phyloP scores from a whole-genome alignment of 345 rosid genomes.

The Orychophragmus violaceus region DNA sequence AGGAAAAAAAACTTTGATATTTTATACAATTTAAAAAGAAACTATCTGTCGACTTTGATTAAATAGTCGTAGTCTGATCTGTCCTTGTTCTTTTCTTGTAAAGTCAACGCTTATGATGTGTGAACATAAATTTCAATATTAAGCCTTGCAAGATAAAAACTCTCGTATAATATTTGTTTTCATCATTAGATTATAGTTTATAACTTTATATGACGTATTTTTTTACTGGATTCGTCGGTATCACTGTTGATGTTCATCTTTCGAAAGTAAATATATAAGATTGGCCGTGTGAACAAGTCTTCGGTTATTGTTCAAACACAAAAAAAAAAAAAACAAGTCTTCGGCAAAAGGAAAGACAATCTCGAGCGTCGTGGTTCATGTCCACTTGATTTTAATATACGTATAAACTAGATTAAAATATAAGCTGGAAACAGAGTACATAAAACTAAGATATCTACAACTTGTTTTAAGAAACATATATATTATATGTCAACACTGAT shows the following conservation, averaged over 20 bases:
- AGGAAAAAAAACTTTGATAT: too few relatives aligned
- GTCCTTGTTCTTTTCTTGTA: conserved; percentile 7
- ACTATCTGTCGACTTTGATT: not conserved
- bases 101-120: conserved; percentile 23
- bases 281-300: conserved; percentile 12
- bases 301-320: too few relatives aligned
- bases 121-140: not conserved
- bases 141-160: not conserved
- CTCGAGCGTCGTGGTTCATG: conserved; percentile 26
- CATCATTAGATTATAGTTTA: not conserved
- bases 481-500: not conserved
- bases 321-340: too few relatives aligned
- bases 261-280: not conserved
- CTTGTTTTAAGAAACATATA: not conserved
- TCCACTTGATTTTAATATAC: conserved; percentile 2
- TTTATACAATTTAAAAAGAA: not conserved
- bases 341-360: conserved; percentile 20
- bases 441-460: conserved; percentile 8
- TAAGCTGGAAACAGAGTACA: conserved; percentile 13
- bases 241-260: not conserved
- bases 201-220: not conserved
- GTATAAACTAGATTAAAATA: not conserved
- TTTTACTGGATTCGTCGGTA: not conserved
- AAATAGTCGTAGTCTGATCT: not conserved
- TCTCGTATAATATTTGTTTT: not conserved